Percentiles rank a stretch among this genome's conserved stretches.
Conservation (phyloP, 169 alveolate species). For the Cryptosporidium tyzzeri region DNA sequence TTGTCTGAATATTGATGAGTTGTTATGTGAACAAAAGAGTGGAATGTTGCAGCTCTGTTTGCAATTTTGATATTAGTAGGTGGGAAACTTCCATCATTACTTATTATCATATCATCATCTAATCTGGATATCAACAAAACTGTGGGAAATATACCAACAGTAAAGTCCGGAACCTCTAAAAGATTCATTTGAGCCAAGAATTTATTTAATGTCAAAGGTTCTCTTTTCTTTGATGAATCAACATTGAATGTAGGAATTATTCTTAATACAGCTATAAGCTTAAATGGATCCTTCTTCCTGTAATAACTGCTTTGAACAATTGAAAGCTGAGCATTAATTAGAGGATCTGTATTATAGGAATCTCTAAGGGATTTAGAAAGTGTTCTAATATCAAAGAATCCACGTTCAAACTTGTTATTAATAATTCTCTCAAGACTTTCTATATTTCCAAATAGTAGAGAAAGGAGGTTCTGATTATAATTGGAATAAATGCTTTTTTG, state of each 20-base stretch:
- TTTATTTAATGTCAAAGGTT: background rate
- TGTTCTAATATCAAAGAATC: background rate
- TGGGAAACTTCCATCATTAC: background rate
- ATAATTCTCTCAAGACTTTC: background rate
- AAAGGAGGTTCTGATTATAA: background rate
- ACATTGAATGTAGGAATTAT: background rate
- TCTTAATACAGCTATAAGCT: background rate
- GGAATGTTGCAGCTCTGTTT: constrained; percentile 50
- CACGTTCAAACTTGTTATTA: background rate
- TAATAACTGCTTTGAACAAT: background rate
- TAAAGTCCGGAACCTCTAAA: too few relatives aligned
- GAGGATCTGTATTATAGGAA: background rate
- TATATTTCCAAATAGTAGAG: background rate
- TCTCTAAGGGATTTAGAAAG: background rate
- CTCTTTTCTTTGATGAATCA: too few relatives aligned
- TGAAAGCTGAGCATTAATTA: background rate
- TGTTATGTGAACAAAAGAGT: constrained; percentile 4
- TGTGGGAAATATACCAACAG: background rate
- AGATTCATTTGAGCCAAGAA: background rate
- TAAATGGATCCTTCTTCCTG: too few relatives aligned
- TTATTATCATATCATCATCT: background rate
- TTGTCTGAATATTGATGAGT: background rate
- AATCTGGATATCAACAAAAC: background rate
- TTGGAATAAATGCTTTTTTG: too few relatives aligned
- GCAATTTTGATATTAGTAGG: background rate